phyloP scores from a whole-genome alignment of 2,329 filamentous ascomycete genomes.

The Phialemoniopsis sp. region DNA sequence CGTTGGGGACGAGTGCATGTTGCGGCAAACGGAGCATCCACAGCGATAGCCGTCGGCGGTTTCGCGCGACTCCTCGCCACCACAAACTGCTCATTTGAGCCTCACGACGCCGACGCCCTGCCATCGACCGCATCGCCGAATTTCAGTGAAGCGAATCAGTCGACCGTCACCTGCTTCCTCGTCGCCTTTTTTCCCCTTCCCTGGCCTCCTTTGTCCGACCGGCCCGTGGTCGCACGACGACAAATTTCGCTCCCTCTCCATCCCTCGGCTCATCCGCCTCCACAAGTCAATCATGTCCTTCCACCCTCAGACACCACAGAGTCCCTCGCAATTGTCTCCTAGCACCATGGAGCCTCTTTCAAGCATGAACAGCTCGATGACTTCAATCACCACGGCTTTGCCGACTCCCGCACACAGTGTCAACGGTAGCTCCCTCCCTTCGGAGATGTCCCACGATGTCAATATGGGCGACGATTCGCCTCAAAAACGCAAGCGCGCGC shows the following conservation, averaged over 20 bases:
- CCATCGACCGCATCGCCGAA: conserved; percentile 14
- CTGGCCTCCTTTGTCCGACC: conserved; percentile 2
- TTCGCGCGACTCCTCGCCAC: conserved; percentile 32
- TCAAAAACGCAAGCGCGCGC: conserved; percentile 58
- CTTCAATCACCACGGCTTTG: conserved; percentile 46
- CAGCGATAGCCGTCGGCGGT: conserved; percentile 30
- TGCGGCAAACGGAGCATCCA: conserved; percentile 25
- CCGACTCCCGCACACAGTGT: conserved; percentile 62
- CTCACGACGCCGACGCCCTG: conserved; percentile 8
- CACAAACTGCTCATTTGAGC: conserved; percentile 15
- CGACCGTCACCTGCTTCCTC: conserved; percentile 3
- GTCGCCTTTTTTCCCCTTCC: conserved; percentile 4
- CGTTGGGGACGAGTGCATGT: conserved; percentile 21
- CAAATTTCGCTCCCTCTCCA: conserved; percentile 9
- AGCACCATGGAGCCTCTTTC: conserved; percentile 46
- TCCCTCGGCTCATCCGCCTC: conserved; percentile 19
- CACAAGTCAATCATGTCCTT: conserved; percentile 54
- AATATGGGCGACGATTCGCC: conserved; percentile 47
- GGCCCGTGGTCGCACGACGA: conserved; percentile 2
- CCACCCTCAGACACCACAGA: conserved; percentile 65
- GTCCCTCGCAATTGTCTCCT: conserved; percentile 58
- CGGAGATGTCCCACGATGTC: conserved; percentile 36
- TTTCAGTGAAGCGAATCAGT: conserved; percentile 7
- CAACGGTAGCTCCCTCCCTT: conserved; percentile 47
- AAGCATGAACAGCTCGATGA: conserved; percentile 48